Evolutionary conservation across 1,284 basidiomycete genomes (phyloP), one percentile per base, ranked within the genome.

Genomic region (Leccinum fuscescens): DNA sequence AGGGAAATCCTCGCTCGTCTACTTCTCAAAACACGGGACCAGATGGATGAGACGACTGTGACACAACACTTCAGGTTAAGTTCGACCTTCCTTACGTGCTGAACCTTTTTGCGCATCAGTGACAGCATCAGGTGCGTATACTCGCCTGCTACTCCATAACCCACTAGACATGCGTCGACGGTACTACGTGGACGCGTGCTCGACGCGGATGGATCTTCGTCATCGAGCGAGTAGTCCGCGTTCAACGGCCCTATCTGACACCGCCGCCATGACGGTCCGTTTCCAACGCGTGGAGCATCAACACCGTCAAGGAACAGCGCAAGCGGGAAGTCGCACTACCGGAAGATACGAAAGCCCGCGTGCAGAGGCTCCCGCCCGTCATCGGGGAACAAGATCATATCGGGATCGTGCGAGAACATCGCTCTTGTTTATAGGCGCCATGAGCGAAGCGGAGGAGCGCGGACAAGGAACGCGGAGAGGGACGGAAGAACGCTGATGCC

Each of bases 201-300:
- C 58, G 56, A 62, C 39, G n/a, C 58, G 39, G 14, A 65, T 61
- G 49, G n/a, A 62, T 61, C 37, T 39, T 39, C 37, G 37, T 39
- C n/a, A 48, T 58, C 24, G 49, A 51, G 29, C 29, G 4, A 9
- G 39, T n/a, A n/a, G 4, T 17, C 29, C 39, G 11, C 17, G 9
- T 17, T 17, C 42, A 20, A 44, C 11, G 11, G 42, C 42, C 17
- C 42, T 44, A 44, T 20, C 42, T 20, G 17, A 44, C 17, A n/a
- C 39, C n/a, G 39, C 8, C 39, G 9, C 39, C 39, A 3, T 42
- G 39, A 42, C n/a, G 17, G 37, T n/a, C 37, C 37, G 15, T 39
- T 4, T 39, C 42, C 33, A 59, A 53, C 20, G 22, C 44, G n/a
- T 54, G 54, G 64, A 54, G 53, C 42, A 54, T 66, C 33, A 54